Evolutionary conservation across 2,329 filamentous ascomycete genomes (phyloP).

Genomic region (Trichoderma atroviride): DNA sequence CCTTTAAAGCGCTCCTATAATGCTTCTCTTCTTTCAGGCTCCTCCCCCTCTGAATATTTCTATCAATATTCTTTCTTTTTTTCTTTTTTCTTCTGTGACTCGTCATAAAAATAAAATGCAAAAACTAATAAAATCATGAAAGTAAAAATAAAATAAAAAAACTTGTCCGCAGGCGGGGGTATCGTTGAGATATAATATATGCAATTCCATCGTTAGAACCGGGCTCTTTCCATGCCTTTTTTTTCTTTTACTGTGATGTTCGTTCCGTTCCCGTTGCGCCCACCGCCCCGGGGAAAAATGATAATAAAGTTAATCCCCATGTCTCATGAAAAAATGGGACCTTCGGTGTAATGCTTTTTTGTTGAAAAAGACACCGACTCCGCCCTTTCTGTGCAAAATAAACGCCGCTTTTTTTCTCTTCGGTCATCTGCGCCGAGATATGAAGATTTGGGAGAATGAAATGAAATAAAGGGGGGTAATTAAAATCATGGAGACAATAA

Average conservation of each 20-base stretch:
- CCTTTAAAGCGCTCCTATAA: background rate
- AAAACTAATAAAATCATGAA: background rate
- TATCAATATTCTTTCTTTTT: slow-evolving; percentile 26
- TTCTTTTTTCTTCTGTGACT: background rate
- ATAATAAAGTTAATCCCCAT: background rate
- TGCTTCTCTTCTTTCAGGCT: background rate
- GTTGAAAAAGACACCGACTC: slow-evolving; percentile 45
- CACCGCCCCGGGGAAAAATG: slow-evolving; percentile 21
- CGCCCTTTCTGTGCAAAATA: slow-evolving; percentile 28
- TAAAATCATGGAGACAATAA: background rate
- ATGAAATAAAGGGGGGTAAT: slow-evolving; percentile 15
- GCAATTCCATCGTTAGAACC: slow-evolving; percentile 36
- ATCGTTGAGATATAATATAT: slow-evolving; percentile 46
- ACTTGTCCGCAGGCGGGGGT: slow-evolving; percentile 37
- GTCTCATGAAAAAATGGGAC: slow-evolving; percentile 8
- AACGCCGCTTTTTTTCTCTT: slow-evolving; percentile 17
- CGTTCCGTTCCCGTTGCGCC: slow-evolving; percentile 26
- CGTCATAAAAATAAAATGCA: background rate
- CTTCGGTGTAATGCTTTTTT: slow-evolving; percentile 46
- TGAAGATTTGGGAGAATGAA: slow-evolving; percentile 18
- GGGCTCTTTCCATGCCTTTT: slow-evolving; percentile 23
- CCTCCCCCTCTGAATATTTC: background rate
- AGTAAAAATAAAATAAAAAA: background rate
- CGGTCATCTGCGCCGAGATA: background rate
- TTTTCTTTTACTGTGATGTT: background rate